Evolutionary conservation across 768 basidiomycete genomes (phyloP).

Genomic region (Pleurotus tuoliensis): DNA sequence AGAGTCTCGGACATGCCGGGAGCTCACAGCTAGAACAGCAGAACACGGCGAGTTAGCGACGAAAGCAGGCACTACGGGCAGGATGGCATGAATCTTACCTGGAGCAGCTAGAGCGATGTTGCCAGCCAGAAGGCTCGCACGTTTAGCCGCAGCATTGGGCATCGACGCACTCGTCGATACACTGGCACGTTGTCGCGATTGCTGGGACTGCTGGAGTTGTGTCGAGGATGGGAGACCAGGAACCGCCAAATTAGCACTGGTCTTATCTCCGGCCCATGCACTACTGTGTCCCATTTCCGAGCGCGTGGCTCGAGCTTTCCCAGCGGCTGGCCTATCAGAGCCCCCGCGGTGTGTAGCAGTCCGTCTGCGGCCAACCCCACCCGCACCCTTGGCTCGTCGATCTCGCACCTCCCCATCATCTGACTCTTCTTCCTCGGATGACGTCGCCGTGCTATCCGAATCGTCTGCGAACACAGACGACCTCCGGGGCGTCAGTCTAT

Average conservation of each 20-base stretch:
- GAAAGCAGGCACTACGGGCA: slow-evolving; percentile 2
- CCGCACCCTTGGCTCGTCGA: background rate
- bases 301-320: slow-evolving; percentile 13
- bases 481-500: background rate
- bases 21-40: slow-evolving; percentile 14
- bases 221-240: background rate
- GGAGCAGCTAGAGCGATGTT: slow-evolving; percentile 16
- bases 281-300: slow-evolving; percentile 12
- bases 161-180: slow-evolving; percentile 55
- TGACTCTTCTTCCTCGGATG: slow-evolving; percentile 29
- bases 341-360: slow-evolving; percentile 25
- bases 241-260: background rate
- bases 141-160: slow-evolving; percentile 47
- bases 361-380: slow-evolving; percentile 21
- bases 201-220: background rate
- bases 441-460: slow-evolving; percentile 29
- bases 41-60: background rate
- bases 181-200: slow-evolving; percentile 44
- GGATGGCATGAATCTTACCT: slow-evolving; percentile 12
- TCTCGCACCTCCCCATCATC: slow-evolving; percentile 16
- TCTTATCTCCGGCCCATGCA: slow-evolving; percentile 8
- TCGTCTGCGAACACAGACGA: slow-evolving; percentile 8
- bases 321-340: slow-evolving; percentile 6
- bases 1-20: slow-evolving; percentile 22
- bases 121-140: slow-evolving; percentile 38